Evolutionary conservation across 106 monocot species (phyloP), one percentile per base, ranked within the genome.

Genomic region (Agapanthus africanus): DNA sequence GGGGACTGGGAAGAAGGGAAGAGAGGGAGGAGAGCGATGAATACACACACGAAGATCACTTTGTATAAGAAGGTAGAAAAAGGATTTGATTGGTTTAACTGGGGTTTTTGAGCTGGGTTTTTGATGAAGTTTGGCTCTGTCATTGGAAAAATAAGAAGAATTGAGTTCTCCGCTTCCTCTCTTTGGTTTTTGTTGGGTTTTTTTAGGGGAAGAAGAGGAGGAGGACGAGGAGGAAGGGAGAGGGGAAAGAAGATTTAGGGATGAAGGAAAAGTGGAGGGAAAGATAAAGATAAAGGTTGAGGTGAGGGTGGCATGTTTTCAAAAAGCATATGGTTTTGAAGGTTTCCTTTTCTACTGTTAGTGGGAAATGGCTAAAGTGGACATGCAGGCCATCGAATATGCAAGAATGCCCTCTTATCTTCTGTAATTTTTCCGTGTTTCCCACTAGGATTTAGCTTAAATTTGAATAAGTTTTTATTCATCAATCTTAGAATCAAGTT

Each of bases 31-130:
- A 70, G 70, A 27, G 70, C 71, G n/a, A 81, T 30, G 49, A 83
- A 27, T 37, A 88, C 37, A 34, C 49, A 60, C 69, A 91, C 44
- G 38, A 91, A 54, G 59, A 79, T 16, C 7, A 80, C 57, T 47
- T 82, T 85, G 76, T 75, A 77, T 40, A 86, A 61, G 67, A 88
- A 77, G 31, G 25, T 52, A 38, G 81, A 50, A 18, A 77, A 42
- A 59, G 68, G 54, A 2, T 21, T 51, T 37, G 32, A 9, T 8
- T 32, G 34, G 49, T 41, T 73, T 36, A 65, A 44, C 28, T 59
- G 64, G 37, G 21, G 30, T 23, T 70, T 33, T 27, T 62, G 44
- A 6, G 49, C 37, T 31, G 72, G 54, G n/a, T 73, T 16, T 27
- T 57, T 74, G 23, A 37, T 41, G 0, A 71, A 13, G 57, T 54